Evolutionary conservation across 768 basidiomycete species (phyloP).

Genomic region (Leccinum aurantiacum): DNA sequence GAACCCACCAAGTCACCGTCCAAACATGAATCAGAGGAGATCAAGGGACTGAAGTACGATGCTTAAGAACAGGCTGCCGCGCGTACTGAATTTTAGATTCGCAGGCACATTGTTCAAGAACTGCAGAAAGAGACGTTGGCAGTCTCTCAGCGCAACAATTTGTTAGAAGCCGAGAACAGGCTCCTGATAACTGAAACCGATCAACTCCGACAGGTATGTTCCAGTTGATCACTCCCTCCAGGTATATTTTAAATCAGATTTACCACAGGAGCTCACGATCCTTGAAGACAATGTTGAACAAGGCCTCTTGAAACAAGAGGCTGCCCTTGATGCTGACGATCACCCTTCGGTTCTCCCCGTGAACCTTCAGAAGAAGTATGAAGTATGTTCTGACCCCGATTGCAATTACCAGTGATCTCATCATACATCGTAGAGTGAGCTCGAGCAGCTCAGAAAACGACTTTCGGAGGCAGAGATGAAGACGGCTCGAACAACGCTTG

Average conservation of each 20-base stretch:
- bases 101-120: slow-evolving; percentile 84
- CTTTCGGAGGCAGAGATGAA: slow-evolving; percentile 73
- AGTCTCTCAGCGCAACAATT: slow-evolving; percentile 60
- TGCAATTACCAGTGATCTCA: background rate
- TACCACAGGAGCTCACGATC: slow-evolving; percentile 62
- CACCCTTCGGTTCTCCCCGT: slow-evolving; percentile 13
- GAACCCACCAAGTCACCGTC: slow-evolving; percentile 36
- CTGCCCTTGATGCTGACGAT: slow-evolving; percentile 29
- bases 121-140: slow-evolving; percentile 78
- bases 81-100: slow-evolving; percentile 3
- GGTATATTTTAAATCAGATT: background rate
- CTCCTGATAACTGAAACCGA: slow-evolving; percentile 54
- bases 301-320: slow-evolving; percentile 53
- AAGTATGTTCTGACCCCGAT: slow-evolving; percentile 40
- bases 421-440: slow-evolving; percentile 46
- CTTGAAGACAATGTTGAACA: slow-evolving; percentile 77
- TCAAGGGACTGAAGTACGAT: slow-evolving; percentile 76
- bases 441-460: slow-evolving; percentile 70
- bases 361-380: slow-evolving; percentile 49
- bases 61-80: background rate
- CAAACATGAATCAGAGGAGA: slow-evolving; percentile 63
- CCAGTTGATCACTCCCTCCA: background rate
- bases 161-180: slow-evolving; percentile 77
- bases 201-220: slow-evolving; percentile 67
- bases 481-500: slow-evolving; percentile 64